Percentiles rank a stretch among this genome's conserved stretches.
phyloP scores from a whole-genome alignment of 2,329 filamentous ascomycete genomes.

The Penicillium sp. region DNA sequence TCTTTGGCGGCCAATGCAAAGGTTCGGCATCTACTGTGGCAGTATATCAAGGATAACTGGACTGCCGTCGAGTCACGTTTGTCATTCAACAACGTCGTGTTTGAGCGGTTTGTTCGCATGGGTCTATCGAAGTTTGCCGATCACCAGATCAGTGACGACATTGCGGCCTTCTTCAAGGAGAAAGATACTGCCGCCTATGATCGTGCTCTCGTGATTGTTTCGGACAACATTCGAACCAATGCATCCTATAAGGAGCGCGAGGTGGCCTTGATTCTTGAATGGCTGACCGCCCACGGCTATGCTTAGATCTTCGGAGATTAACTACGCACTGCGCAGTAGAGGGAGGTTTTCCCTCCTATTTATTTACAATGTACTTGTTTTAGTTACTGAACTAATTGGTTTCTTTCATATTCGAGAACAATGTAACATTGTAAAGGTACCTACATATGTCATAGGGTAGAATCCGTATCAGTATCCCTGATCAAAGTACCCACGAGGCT shows the following conservation, averaged over 20 bases:
- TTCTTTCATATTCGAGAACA: neutral
- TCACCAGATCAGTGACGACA: constrained; percentile 65
- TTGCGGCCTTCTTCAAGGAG: constrained; percentile 75
- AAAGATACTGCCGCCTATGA: constrained; percentile 86
- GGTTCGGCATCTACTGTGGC: constrained; percentile 74
- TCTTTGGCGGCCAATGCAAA: constrained; percentile 69
- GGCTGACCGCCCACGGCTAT: constrained; percentile 66
- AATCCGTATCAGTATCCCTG: constrained; percentile 11
- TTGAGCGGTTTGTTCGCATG: constrained; percentile 82
- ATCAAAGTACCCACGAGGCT: constrained; percentile 8
- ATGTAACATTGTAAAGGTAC: neutral
- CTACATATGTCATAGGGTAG: neutral
- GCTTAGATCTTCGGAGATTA: constrained; percentile 38
- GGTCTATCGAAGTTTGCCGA: constrained; percentile 76
- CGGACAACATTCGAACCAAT: constrained; percentile 79
- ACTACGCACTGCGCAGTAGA: too few relatives aligned
- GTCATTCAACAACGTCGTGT: constrained; percentile 74
- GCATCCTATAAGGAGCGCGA: constrained; percentile 80
- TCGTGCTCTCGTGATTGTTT: constrained; percentile 76
- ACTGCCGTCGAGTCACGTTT: constrained; percentile 66
- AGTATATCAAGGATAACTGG: constrained; percentile 83
- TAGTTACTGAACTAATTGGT: neutral
- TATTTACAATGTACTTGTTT: neutral
- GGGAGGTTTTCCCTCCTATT: neutral
- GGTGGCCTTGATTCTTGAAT: constrained; percentile 67